Evolutionary conservation across 768 basidiomycete genomes (phyloP).

Genomic region (Suillus variegatus): DNA sequence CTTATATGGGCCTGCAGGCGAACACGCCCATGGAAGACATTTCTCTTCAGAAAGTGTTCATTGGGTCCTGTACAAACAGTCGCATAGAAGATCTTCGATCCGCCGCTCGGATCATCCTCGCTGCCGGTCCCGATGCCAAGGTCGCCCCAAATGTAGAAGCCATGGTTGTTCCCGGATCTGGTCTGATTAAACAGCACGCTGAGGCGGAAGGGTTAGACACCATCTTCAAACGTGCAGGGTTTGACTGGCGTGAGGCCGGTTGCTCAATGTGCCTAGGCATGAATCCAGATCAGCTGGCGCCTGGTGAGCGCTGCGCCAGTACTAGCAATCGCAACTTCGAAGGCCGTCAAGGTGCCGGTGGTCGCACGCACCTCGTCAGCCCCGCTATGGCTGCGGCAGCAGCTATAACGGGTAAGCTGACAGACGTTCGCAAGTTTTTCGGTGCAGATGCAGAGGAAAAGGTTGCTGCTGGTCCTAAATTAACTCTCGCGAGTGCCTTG

Average conservation of each 20-base stretch:
- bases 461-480: constrained; percentile 46
- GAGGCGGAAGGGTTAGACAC: constrained; percentile 87
- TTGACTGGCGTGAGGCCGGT: constrained; percentile 94
- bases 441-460: constrained; percentile 46
- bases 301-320: constrained; percentile 84
- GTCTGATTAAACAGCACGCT: constrained; percentile 87
- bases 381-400: constrained; percentile 95
- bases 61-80: constrained; percentile 94
- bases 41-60: constrained; percentile 85
- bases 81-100: constrained; percentile 92
- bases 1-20: constrained; percentile 85
- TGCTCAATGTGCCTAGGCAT: constrained; percentile 97
- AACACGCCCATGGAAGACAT: constrained; percentile 82
- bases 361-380: constrained; percentile 85
- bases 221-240: constrained; percentile 87
- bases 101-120: constrained; percentile 75
- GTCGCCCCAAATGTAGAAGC: constrained; percentile 76
- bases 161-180: constrained; percentile 93
- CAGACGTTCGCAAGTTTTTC: constrained; percentile 80
- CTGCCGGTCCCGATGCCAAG: constrained; percentile 71
- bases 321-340: constrained; percentile 95
- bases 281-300: constrained; percentile 89
- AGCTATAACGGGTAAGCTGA: constrained; percentile 81
- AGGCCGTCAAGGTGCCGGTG: constrained; percentile 85
- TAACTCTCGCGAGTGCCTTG: constrained; percentile 71